These are phyloP conservation scores for Cyberlindnera petersonii DNA, from an alignment of 805 yeast species.

Conservation along the genomic window DNA sequence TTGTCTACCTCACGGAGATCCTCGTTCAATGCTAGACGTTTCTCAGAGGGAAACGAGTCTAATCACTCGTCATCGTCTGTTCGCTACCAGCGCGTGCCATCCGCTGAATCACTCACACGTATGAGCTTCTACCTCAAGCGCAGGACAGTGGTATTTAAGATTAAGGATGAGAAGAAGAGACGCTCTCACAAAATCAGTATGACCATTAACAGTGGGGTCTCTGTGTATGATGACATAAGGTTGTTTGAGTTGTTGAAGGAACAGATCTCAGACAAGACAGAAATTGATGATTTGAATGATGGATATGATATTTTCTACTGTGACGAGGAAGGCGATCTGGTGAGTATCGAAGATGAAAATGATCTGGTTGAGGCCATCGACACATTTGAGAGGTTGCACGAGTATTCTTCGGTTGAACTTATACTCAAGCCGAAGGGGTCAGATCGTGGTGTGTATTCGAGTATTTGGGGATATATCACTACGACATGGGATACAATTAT, in stretches of 20 bases:
- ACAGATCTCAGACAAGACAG: conserved; percentile 26
- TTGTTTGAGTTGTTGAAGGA: conserved; percentile 22
- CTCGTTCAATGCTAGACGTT: conserved; percentile 11
- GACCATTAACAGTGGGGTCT: conserved; percentile 21
- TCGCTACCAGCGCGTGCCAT: conserved; percentile 15
- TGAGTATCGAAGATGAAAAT: conserved; percentile 31
- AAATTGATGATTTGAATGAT: conserved; percentile 15
- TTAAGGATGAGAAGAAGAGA: conserved; percentile 12
- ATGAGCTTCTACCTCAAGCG: conserved; percentile 22
- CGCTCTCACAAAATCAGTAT: conserved; percentile 24
- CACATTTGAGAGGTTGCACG: conserved; percentile 10
- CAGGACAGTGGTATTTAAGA: conserved; percentile 21
- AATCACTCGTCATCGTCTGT: conserved; percentile 1
- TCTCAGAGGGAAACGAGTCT: conserved; percentile 12
- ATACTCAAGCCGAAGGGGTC: conserved; percentile 5
- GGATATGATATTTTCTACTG: conserved; percentile 32
- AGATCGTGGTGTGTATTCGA: neutral
- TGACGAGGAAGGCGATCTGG: conserved; percentile 37
- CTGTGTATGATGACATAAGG: conserved; percentile 22
- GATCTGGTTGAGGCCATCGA: conserved; percentile 32
- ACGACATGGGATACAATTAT: conserved; percentile 5
- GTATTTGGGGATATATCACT: conserved; percentile 8
- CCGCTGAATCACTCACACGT: conserved; percentile 24
- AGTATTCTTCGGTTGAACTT: conserved; percentile 16
- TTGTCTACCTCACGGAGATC: conserved; percentile 22